Percentiles rank a stretch among this genome's conserved stretches.
Evolutionary conservation across 352 stramenopile species (phyloP).

Genomic region (Phytophthora rubi): DNA sequence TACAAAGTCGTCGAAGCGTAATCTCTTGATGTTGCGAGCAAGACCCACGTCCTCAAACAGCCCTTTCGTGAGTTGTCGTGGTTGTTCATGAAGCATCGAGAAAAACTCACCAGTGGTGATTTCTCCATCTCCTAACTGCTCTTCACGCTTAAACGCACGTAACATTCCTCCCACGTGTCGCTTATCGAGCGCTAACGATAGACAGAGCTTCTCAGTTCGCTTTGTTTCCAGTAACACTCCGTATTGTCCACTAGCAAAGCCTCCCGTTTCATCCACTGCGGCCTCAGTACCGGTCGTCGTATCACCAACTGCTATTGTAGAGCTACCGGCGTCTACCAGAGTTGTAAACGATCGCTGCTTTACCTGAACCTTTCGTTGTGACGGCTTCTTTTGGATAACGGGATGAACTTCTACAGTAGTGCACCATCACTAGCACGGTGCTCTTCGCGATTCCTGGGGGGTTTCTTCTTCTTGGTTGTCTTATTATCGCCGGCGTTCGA

Average conservation of each 20-base stretch:
- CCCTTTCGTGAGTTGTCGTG: conserved; percentile 60
- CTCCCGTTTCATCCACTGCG: neutral
- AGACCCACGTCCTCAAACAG: conserved; percentile 60
- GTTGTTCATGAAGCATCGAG: conserved; percentile 56
- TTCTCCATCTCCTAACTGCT: conserved; percentile 48
- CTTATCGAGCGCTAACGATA: conserved; percentile 52
- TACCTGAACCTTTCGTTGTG: conserved; percentile 11
- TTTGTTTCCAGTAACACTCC: conserved; percentile 58
- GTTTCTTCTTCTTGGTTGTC: conserved; percentile 12
- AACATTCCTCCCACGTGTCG: conserved; percentile 45
- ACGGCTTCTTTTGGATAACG: neutral
- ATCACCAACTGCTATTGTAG: neutral
- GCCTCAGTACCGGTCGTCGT: neutral
- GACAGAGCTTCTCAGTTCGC: conserved; percentile 56
- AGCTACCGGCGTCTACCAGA: neutral
- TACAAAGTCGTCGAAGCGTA: conserved; percentile 75
- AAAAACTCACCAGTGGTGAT: conserved; percentile 77
- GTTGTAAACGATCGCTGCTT: neutral
- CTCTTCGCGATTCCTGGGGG: neutral
- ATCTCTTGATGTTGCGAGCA: conserved; percentile 23
- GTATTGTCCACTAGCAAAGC: conserved; percentile 23
- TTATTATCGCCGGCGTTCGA: neutral
- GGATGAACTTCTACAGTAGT: conserved; percentile 3
- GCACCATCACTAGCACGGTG: neutral
- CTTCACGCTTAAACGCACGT: conserved; percentile 50